phyloP scores from a whole-genome alignment of 495 filamentous ascomycete species.

The Aspergillus homomorphus region DNA sequence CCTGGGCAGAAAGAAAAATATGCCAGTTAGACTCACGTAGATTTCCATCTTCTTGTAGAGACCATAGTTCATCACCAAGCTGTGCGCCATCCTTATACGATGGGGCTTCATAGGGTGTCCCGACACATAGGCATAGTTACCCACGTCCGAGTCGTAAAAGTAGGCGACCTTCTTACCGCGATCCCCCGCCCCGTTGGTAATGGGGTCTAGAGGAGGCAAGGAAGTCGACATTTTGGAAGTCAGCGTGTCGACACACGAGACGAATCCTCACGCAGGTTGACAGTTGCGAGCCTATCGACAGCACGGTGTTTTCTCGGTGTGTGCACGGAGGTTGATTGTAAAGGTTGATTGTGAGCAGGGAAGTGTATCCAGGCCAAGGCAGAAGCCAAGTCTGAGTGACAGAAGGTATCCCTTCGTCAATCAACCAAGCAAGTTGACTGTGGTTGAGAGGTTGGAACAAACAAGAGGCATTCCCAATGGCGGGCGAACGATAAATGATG shows the following conservation, averaged over 20 bases:
- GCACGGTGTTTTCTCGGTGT: slow-evolving; percentile 24
- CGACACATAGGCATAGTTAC: slow-evolving; percentile 95
- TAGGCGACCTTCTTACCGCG: slow-evolving; percentile 81
- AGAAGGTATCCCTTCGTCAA: not conserved
- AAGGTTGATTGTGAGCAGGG: not conserved
- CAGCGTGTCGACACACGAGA: slow-evolving; percentile 6
- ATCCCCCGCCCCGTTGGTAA: slow-evolving; percentile 45
- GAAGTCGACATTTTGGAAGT: slow-evolving; percentile 33
- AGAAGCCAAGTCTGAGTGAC: not conserved
- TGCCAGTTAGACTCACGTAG: slow-evolving; percentile 65
- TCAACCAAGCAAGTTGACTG: not conserved
- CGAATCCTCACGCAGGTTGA: not conserved
- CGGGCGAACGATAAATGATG: slow-evolving; percentile 13
- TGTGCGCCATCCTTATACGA: slow-evolving; percentile 94
- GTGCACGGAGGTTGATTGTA: not conserved
- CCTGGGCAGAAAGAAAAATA: too few relatives aligned
- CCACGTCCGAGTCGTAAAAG: slow-evolving; percentile 97
- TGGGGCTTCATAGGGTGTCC: slow-evolving; percentile 99
- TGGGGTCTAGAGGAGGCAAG: slow-evolving; percentile 53
- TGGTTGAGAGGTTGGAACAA: slow-evolving; percentile 6
- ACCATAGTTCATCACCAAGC: slow-evolving; percentile 97
- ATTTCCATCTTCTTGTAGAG: slow-evolving; percentile 99
- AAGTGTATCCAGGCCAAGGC: not conserved
- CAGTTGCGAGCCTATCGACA: slow-evolving; percentile 1
- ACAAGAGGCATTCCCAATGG: slow-evolving; percentile 14